Base-by-base conservation (phyloP, 1,284 basidiomycete genomes). In the Leccinum huronense region DNA sequence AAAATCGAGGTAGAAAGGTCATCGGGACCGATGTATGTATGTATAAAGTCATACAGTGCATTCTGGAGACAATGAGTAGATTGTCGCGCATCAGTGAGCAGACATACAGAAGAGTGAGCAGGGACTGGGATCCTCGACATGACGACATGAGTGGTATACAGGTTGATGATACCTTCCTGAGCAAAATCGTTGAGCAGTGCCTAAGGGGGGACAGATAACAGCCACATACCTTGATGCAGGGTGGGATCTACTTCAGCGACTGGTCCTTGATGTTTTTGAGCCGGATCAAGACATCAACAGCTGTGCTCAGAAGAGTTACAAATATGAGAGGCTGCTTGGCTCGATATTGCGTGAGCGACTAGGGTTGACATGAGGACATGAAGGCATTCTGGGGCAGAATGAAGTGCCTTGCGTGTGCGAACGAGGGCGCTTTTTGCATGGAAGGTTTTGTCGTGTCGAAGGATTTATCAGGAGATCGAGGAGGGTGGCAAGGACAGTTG, bases 11-110 rank as follows among this genome's bases (percentile, higher is more conserved):
- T 72, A 2, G 73, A 73, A 38, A 93, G 78, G 55, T 90, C 86
- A 0, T 82, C 79, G 2, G 79, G 72, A 0, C 79, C 79, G 7
- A 91, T 72, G 58, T 79, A 83, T 0, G 76, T 80, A 10, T 75
- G 71, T 64, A 93, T 82, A 74, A 93, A 90, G 65, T 87, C 88
- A 60, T 82, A 72, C 23, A 91, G 77, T 19, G 84, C 80, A 30
- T 69, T 72, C 86, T 87, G 61, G 6, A 58, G 61, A 58, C 3
- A 59, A 60, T 60, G 61, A 63, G 57, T 60, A 59, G 62, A 63
- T 62, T 70, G 42, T 45, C 48, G 11, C 58, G 51, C 1, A 59
- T 48, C 11, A 14, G 19, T 16, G 34, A 64, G 51, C 14, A 23
- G 51, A 75, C 83, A 36, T 76, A 88, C 85, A 38, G 80, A 76